A percentile compares a stretch with the other conserved stretches of the same genome.
phyloP scores from a whole-genome alignment of 768 basidiomycete species.

The Termitomyces sp. region DNA sequence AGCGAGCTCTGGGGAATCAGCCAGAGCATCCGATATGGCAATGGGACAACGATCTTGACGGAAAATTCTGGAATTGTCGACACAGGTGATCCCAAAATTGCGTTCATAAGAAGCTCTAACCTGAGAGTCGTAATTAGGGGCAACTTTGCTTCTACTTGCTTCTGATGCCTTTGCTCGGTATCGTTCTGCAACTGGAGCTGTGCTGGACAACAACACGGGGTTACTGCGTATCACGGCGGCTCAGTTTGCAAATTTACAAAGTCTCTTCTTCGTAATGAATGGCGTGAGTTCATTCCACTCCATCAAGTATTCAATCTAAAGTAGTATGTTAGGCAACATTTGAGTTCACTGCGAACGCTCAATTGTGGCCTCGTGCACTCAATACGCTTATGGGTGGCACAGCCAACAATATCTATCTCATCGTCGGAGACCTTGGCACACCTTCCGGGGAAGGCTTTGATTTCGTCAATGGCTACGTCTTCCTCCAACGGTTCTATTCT shows the following conservation, averaged over 20 bases:
- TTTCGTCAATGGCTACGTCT: slow-evolving; percentile 60
- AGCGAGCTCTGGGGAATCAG: slow-evolving; percentile 58
- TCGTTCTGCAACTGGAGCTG: slow-evolving; percentile 49
- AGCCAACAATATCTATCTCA: slow-evolving; percentile 47
- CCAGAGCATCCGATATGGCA: slow-evolving; percentile 49
- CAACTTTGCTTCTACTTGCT: slow-evolving; percentile 39
- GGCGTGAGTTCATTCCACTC: slow-evolving; percentile 21
- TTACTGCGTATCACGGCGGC: slow-evolving; percentile 47
- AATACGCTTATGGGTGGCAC: slow-evolving; percentile 58
- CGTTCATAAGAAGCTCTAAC: too few relatives aligned
- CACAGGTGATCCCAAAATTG: slow-evolving; percentile 32
- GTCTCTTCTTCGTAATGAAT: slow-evolving; percentile 51
- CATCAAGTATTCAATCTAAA: not conserved
- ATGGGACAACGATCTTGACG: slow-evolving; percentile 38
- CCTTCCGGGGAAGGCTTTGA: slow-evolving; percentile 55
- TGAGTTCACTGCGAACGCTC: slow-evolving; percentile 59
- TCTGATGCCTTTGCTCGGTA: slow-evolving; percentile 58
- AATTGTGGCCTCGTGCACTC: slow-evolving; percentile 64
- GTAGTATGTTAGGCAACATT: slow-evolving; percentile 39
- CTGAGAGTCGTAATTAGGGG: too few relatives aligned
- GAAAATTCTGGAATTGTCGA: slow-evolving; percentile 57
- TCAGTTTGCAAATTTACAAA: slow-evolving; percentile 47
- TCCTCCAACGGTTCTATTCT: slow-evolving; percentile 61
- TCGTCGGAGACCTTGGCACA: slow-evolving; percentile 50
- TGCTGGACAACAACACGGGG: slow-evolving; percentile 52